phyloP scores from a whole-genome alignment of 2,329 filamentous ascomycete species.

The Colletotrichum sp. region DNA sequence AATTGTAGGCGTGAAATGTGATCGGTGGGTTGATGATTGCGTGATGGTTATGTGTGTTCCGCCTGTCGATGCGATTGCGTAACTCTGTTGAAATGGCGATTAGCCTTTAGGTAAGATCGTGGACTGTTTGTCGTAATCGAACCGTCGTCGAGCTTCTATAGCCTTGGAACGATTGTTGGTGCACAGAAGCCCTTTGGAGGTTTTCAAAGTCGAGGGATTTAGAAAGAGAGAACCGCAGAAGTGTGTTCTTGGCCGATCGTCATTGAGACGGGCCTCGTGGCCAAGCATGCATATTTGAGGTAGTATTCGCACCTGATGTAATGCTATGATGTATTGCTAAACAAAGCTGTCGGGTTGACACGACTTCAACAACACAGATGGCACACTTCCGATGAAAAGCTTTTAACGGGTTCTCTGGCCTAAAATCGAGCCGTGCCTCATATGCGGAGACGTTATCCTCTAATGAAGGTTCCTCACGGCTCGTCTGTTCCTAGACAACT shows the following conservation, averaged over 20 bases:
- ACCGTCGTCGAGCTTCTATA: background rate
- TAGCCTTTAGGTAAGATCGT: background rate
- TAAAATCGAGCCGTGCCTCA: background rate
- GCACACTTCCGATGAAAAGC: background rate
- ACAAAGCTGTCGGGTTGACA: background rate
- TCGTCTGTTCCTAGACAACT: background rate
- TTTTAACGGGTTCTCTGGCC: background rate
- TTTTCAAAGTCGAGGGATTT: background rate
- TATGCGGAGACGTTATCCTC: background rate
- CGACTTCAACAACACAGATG: background rate
- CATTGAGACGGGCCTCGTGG: background rate
- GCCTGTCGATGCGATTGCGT: background rate
- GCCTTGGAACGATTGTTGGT: background rate
- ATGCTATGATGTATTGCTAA: background rate
- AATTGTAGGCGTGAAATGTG: background rate
- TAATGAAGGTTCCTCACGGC: background rate
- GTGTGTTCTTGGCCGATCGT: background rate
- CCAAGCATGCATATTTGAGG: background rate
- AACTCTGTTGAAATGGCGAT: background rate
- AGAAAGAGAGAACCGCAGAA: background rate
- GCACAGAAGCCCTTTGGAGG: background rate
- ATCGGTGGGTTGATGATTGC: background rate
- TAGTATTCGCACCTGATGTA: background rate
- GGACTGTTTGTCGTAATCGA: background rate
- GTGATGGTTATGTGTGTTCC: background rate